A percentile compares a stretch with the other conserved stretches of the same genome.
phyloP scores from a whole-genome alignment of 306 rosid species.

The Vigna nakashimae region DNA sequence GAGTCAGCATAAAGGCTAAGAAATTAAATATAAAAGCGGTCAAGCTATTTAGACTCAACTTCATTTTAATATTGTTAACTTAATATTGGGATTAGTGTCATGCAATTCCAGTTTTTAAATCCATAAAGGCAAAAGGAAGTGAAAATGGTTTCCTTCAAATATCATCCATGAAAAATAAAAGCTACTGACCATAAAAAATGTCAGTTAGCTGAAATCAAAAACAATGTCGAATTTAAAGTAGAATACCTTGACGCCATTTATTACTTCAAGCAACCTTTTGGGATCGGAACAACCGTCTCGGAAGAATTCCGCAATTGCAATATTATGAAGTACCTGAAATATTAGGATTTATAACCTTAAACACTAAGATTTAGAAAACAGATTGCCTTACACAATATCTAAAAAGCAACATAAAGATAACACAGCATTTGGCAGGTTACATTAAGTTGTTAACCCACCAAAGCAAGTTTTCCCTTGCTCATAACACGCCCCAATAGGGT shows the following conservation, averaged over 20 bases:
- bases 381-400: background rate
- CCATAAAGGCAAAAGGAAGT: background rate
- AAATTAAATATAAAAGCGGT: constrained; percentile 20
- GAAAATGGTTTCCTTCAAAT: constrained; percentile 12
- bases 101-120: constrained; percentile 38
- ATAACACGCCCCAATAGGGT: constrained; percentile 33
- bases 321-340: constrained; percentile 87
- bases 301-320: constrained; percentile 80
- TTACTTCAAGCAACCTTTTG: constrained; percentile 77
- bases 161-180: constrained; percentile 23
- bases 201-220: background rate
- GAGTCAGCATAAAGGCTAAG: constrained; percentile 24
- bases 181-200: constrained; percentile 8
- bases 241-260: constrained; percentile 80
- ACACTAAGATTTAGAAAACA: constrained; percentile 10
- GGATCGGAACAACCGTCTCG: constrained; percentile 92
- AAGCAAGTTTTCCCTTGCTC: background rate
- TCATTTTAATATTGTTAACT: constrained; percentile 30
- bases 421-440: background rate
- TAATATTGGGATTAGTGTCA: constrained; percentile 1
- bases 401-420: constrained; percentile 9
- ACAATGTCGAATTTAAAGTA: constrained; percentile 17
- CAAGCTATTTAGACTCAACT: constrained; percentile 35
- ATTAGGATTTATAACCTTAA: constrained; percentile 35
- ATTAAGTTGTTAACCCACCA: constrained; percentile 14